Evolutionary conservation across 2,329 filamentous ascomycete species (phyloP), one percentile per base, ranked within the genome.

Genomic region (Aspergillus puulaauensis): DNA sequence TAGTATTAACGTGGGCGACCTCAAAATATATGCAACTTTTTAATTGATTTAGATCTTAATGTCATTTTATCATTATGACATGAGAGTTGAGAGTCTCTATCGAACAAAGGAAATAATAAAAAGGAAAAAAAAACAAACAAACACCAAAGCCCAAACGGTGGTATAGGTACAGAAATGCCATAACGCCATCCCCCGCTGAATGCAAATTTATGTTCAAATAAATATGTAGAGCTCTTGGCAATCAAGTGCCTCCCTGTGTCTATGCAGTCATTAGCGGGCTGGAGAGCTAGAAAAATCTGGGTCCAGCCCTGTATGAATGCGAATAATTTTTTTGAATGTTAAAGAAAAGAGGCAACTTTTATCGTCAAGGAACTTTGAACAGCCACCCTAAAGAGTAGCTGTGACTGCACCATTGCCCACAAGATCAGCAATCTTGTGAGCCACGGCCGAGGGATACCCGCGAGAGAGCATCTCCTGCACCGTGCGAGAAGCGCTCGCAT

Each of bases 371-470:
- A 47, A 47, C 44, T 27, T 52, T 17, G 24, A 53, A 57, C 47
- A 37, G 5, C 47, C n/a, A 15, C 49, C 46, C 66, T 68, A 73
- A 24, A 68, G 51, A 24, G 66, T 61, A 40, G 66, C 61, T 52
- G 66, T 54, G 19, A 61, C 58, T 11, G 70, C 52, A 45, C 64
- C 66, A 51, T 68, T 65, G 47, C 88, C 88, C 40, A 99, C 86
- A 54, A 99, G 84, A 76, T 97, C 95, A 43, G 95, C 82, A 60
- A 98, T 93, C 83, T 97, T 98, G 77, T 90, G 90, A 45, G 93
- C 90, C 14, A 99, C 95, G 5, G 95, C 93, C 61, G 86, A 86
- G 47, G 95, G 95, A 71, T 98, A 99, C 40, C 93, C 93, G 57
- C 95, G 86, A 47, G 86, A 87, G 37, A 97, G 82, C 84, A 97